Base-by-base conservation (phyloP, 2,329 filamentous ascomycete species). In the Colletotrichum sp. region DNA sequence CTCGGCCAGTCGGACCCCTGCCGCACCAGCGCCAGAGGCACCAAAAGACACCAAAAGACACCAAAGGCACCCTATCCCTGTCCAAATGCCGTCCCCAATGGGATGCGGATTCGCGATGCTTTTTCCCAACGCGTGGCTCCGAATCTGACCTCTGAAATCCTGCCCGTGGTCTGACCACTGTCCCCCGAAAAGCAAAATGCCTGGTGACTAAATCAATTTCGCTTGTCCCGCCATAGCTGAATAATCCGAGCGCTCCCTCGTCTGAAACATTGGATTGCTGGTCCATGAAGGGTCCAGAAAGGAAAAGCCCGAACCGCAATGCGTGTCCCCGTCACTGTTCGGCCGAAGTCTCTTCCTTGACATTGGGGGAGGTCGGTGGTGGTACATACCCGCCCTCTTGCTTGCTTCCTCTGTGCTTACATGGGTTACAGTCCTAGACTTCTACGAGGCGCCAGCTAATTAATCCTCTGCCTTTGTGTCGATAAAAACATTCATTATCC, bases 241-340 rank as follows among this genome's bases (percentile, higher is more conserved):
- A 60, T 34, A 73, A 75, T 65, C 73, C 55, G 69, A 75, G 73
- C 73, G 68, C n/a, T 60, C 48, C 52, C 69, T 64, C 69, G 64
- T 75, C 69, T 75, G 73, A 75, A 75, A 73, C 73, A 68, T 75
- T 73, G 63, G 63, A 68, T 72, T 75, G 43, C 63, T 21, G 26
- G 30, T 59, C 26, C 67, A 48, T 18, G 26, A 32, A 57, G 34
- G 64, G 48, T 30, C 60, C 30, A 64, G 30, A 64, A 36, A 64
- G 61, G 24, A 64, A 43, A 64, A 39, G 57, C 30, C 59, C 59
- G 59, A 61, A 61, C 30, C 28, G 59, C 59, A 61, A 21, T 21
- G 43, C 43, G 43, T 21, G 43, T 52, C 43, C 18, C 43, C 68
- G 30, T 67, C 55, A 32, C 6, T 52, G 24, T 52, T 71, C 34